These are phyloP conservation scores for Leccinum pachyderme DNA, from an alignment of 1,284 basidiomycete species.

Conservation along the genomic window DNA sequence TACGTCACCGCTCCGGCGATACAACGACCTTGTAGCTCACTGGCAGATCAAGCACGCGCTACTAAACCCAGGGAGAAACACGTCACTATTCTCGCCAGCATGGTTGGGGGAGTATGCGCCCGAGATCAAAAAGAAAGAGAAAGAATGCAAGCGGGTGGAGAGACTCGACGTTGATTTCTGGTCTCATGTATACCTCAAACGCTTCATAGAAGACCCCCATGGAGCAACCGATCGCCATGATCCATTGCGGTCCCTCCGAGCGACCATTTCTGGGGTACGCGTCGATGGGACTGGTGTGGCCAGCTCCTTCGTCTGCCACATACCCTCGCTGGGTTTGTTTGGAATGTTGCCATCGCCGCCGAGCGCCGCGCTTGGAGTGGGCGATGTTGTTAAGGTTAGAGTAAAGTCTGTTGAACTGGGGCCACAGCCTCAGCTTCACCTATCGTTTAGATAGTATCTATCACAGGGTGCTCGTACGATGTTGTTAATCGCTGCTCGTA, in stretches of 20 bases:
- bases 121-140: conserved; percentile 33
- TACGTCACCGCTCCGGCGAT: conserved; percentile 89
- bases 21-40: conserved; percentile 80
- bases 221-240: conserved; percentile 18
- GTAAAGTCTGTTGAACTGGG: conserved; percentile 27
- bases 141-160: conserved; percentile 23
- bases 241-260: conserved; percentile 24
- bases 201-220: conserved; percentile 31
- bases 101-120: conserved; percentile 42
- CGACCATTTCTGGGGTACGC: conserved; percentile 22
- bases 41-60: conserved; percentile 92
- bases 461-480: no score
- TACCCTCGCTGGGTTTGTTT: conserved; percentile 26
- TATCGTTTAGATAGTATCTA: conserved; percentile 11
- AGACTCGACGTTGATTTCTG: conserved; percentile 48
- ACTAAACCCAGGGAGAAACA: conserved; percentile 38
- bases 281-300: conserved; percentile 11
- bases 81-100: conserved; percentile 40
- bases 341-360: conserved; percentile 17
- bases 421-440: conserved; percentile 19
- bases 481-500: no score
- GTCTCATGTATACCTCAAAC: conserved; percentile 33
- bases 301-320: conserved; percentile 23
- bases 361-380: conserved; percentile 14
- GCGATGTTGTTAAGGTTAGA: conserved; percentile 24